phyloP scores from a whole-genome alignment of 2,329 filamentous ascomycete genomes.

The Sclerotinia subarctica region DNA sequence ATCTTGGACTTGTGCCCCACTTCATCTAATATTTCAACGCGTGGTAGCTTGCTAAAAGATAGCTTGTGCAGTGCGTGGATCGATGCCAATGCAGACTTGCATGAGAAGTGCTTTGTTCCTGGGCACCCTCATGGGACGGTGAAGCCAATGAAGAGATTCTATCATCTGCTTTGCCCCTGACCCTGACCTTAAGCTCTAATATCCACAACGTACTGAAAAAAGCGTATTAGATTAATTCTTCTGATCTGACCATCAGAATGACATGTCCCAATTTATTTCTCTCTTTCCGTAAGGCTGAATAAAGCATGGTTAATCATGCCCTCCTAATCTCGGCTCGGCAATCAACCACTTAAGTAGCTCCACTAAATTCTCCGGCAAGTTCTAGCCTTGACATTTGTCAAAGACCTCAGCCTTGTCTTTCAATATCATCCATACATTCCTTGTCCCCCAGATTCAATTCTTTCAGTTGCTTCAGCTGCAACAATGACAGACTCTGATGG shows the following conservation, averaged over 20 bases:
- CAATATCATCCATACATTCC: too few species aligned
- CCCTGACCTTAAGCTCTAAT: conserved; percentile 1
- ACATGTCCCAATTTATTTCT: neutral
- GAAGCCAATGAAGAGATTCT: neutral
- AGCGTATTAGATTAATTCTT: neutral
- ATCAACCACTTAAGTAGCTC: neutral
- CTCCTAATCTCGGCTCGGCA: conserved; percentile 9
- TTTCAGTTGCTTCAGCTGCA: neutral
- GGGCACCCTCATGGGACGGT: neutral
- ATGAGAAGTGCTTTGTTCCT: neutral
- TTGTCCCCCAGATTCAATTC: neutral
- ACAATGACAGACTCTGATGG: conserved; percentile 71
- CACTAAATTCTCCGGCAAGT: neutral
- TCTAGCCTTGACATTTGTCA: conserved; percentile 16
- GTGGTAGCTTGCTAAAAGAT: neutral
- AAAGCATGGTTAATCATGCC: neutral
- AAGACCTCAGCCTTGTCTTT: conserved; percentile 20
- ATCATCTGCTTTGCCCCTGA: neutral
- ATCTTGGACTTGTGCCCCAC: conserved; percentile 4
- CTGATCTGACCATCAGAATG: neutral
- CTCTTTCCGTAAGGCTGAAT: neutral
- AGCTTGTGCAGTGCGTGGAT: neutral
- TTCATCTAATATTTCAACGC: conserved; percentile 8
- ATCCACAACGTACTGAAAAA: neutral
- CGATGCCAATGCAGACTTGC: conserved; percentile 12